These are phyloP conservation scores for Cajanus cajan DNA, from an alignment of 306 rosid species.

Conservation along the genomic window DNA sequence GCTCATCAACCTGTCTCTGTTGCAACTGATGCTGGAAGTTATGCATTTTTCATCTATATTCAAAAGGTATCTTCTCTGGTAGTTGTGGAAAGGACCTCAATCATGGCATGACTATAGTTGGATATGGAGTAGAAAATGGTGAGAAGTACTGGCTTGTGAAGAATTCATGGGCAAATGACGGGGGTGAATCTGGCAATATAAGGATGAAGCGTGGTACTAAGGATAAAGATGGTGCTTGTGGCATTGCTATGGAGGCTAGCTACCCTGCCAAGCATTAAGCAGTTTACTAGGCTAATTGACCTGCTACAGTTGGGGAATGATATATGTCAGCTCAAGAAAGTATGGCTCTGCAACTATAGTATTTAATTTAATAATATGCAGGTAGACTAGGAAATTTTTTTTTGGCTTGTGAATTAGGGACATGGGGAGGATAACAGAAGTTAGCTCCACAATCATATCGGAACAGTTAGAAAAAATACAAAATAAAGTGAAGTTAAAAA, in stretches of 20 bases:
- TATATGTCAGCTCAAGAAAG: slow-evolving; percentile 24
- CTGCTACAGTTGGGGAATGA: slow-evolving; percentile 12
- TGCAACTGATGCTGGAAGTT: slow-evolving; percentile 58
- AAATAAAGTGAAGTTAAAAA: background rate
- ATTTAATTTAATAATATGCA: slow-evolving; percentile 4
- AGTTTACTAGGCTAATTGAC: slow-evolving; percentile 23
- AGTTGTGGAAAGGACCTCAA: slow-evolving; percentile 57
- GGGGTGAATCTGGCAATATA: slow-evolving; percentile 76
- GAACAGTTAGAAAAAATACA: background rate
- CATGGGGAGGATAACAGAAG: background rate
- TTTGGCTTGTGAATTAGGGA: background rate
- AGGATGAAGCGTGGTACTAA: slow-evolving; percentile 38
- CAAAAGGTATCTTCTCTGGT: slow-evolving; percentile 54
- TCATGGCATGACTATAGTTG: slow-evolving; percentile 60
- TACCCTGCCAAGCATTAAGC: slow-evolving; percentile 52
- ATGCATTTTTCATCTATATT: slow-evolving; percentile 63
- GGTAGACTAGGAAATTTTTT: slow-evolving; percentile 1
- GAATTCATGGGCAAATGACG: slow-evolving; percentile 66
- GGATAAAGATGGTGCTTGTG: slow-evolving; percentile 54
- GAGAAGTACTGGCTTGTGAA: slow-evolving; percentile 66
- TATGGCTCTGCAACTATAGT: background rate
- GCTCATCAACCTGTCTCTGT: slow-evolving; percentile 69
- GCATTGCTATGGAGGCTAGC: slow-evolving; percentile 72
- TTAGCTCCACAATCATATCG: background rate
- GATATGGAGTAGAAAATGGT: slow-evolving; percentile 49